These are phyloP conservation scores for Xanthoceras sorbifolium DNA, from an alignment of 345 rosid genomes.

Conservation along the genomic window DNA sequence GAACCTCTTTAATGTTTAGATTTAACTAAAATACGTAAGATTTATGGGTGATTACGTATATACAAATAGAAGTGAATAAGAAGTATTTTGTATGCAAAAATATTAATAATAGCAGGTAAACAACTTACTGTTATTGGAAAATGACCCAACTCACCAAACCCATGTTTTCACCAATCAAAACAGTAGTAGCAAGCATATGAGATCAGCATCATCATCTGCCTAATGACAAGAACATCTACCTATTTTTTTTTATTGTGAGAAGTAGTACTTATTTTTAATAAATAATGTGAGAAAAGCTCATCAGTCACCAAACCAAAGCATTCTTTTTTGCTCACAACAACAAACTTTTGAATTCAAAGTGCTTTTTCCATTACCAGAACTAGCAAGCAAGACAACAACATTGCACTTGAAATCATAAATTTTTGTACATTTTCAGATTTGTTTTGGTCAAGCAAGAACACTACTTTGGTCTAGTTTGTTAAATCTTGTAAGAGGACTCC, in stretches of 20 bases:
- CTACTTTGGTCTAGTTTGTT: not conserved
- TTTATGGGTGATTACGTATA: too few relatives aligned
- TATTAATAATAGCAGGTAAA: not conserved
- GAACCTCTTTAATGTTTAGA: too few relatives aligned
- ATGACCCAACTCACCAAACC: constrained; percentile 18
- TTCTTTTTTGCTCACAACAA: not conserved
- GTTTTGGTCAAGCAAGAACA: constrained; percentile 3
- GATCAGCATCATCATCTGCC: not conserved
- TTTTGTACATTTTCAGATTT: not conserved
- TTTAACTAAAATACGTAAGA: too few relatives aligned
- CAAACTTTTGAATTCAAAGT: not conserved
- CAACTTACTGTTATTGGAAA: not conserved
- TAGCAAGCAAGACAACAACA: constrained; percentile 4
- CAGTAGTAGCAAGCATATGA: not conserved
- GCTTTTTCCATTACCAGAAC: not conserved
- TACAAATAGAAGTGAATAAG: too few relatives aligned
- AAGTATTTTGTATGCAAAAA: too few relatives aligned
- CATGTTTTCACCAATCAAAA: constrained; percentile 11
- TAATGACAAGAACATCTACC: constrained; percentile 7
- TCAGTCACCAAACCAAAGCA: not conserved
- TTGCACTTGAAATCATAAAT: not conserved
- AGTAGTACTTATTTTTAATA: not conserved
- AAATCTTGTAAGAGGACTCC: not conserved
- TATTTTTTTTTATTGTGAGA: not conserved
- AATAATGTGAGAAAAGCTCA: not conserved